Percentiles rank a stretch among this genome's conserved stretches.
Conservation (phyloP, 176 grass and related monocot genomes). For the Carex cristatella region DNA sequence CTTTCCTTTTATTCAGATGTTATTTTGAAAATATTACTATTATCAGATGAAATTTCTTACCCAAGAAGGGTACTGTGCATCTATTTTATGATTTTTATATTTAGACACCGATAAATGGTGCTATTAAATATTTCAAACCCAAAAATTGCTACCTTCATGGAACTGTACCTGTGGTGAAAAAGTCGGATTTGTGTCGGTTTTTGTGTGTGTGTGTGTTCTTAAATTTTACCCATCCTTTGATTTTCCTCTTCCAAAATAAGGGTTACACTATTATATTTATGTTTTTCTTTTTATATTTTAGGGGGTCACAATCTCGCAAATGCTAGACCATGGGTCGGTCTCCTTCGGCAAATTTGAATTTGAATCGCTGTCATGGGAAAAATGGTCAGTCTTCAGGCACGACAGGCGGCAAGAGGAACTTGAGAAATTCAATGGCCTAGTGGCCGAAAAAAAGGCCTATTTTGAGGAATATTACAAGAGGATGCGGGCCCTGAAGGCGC, state of each 20-base stretch:
- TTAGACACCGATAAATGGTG: background rate
- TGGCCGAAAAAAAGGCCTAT: slow-evolving; percentile 94
- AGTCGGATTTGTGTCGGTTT: background rate
- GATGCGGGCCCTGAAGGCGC: slow-evolving; percentile 75
- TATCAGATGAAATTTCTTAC: background rate
- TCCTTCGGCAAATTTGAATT: slow-evolving; percentile 90
- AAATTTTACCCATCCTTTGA: background rate
- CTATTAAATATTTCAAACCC: background rate
- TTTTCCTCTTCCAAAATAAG: background rate
- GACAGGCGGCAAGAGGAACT: slow-evolving; percentile 89
- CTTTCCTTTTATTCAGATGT: background rate
- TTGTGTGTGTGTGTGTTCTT: background rate
- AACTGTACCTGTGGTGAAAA: background rate
- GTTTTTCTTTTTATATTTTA: slow-evolving; percentile 24
- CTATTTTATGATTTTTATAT: background rate
- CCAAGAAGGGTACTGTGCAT: background rate
- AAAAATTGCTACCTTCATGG: background rate
- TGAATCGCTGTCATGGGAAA: slow-evolving; percentile 94
- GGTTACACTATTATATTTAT: slow-evolving; percentile 16
- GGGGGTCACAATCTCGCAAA: slow-evolving; percentile 69
- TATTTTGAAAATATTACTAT: background rate
- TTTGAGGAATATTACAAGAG: slow-evolving; percentile 97
- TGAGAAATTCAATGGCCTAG: slow-evolving; percentile 93
- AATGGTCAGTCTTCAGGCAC: slow-evolving; percentile 88
- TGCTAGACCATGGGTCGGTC: slow-evolving; percentile 88